Evolutionary conservation across 306 rosid genomes (phyloP).

Genomic region (Cucurbita pepo): DNA sequence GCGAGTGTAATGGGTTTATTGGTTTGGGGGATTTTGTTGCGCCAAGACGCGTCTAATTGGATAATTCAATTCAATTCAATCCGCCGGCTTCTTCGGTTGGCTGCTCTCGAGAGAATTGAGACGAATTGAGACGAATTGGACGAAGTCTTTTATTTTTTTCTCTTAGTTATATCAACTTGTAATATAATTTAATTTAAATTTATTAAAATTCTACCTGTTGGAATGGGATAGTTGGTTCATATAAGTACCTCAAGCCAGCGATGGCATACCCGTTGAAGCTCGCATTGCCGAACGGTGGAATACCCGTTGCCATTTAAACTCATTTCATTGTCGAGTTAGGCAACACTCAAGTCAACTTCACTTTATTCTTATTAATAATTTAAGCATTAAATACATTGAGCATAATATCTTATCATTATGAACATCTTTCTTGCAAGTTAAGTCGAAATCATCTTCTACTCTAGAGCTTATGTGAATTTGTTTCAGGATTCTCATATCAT

Average conservation of each 20-base stretch:
- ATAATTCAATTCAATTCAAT: neutral
- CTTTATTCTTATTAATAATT: too few species aligned
- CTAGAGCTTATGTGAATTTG: too few species aligned
- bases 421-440: too few species aligned
- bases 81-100: neutral
- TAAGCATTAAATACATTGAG: too few species aligned
- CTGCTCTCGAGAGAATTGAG: neutral
- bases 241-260: neutral
- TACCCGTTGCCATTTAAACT: too few species aligned
- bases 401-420: too few species aligned
- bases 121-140: neutral
- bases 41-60: constrained; percentile 5
- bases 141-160: neutral
- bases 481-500: too few species aligned
- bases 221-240: rapidly evolving
- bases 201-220: neutral
- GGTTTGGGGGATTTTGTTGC: neutral
- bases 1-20: neutral
- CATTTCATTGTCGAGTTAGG: too few species aligned
- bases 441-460: too few species aligned
- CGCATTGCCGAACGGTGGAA: too few species aligned
- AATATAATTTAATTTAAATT: neutral
- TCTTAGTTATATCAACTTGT: neutral
- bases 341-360: too few species aligned
- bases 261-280: too few species aligned